phyloP scores from a whole-genome alignment of 2,329 filamentous ascomycete genomes.

The Colletotrichum sp. region DNA sequence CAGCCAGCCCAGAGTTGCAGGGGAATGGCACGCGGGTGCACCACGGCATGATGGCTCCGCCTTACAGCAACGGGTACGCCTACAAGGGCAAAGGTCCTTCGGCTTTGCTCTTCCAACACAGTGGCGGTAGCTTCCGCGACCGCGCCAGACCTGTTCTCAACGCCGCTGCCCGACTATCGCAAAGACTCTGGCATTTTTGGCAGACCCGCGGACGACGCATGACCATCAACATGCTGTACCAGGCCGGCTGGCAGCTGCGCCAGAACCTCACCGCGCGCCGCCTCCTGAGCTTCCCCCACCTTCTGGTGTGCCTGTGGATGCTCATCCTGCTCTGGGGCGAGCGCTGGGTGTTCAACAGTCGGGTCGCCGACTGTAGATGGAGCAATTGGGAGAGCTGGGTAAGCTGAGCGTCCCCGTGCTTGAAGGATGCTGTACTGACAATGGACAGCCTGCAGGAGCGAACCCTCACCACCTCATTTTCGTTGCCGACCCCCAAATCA shows the following conservation, averaged over 20 bases:
- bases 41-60: conserved; percentile 32
- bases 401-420: conserved; percentile 32
- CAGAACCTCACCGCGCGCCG: conserved; percentile 54
- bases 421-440: background rate
- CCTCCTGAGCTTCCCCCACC: conserved; percentile 67
- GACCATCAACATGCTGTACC: conserved; percentile 8
- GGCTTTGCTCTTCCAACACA: conserved; percentile 13
- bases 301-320: conserved; percentile 76
- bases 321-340: conserved; percentile 85
- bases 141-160: conserved; percentile 9
- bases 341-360: conserved; percentile 74
- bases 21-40: conserved; percentile 30
- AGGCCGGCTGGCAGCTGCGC: conserved; percentile 31
- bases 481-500: conserved; percentile 88
- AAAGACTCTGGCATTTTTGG: conserved; percentile 11
- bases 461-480: conserved; percentile 84
- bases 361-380: conserved; percentile 79
- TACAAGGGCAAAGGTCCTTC: conserved; percentile 5
- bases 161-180: background rate
- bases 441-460: conserved; percentile 71
- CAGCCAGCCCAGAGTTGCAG: background rate
- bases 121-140: conserved; percentile 22
- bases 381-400: conserved; percentile 93
- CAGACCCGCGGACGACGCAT: conserved; percentile 12
- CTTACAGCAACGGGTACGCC: conserved; percentile 37